phyloP scores from a whole-genome alignment of 441 rosid species.

The Arabidopsis hybrid region DNA sequence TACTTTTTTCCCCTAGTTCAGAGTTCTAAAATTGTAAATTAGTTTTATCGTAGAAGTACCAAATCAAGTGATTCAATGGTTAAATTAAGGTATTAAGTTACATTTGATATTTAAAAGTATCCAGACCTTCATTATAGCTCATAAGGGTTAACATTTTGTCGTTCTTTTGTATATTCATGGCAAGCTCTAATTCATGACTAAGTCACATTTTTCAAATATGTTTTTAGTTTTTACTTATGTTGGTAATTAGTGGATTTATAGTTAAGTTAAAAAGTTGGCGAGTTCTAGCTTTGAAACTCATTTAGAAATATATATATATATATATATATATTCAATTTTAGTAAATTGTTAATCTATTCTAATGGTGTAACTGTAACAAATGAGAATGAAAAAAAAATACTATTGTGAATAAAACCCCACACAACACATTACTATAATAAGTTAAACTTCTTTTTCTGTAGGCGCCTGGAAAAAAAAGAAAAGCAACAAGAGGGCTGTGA shows the following conservation, averaged over 20 bases:
- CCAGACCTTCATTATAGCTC: not conserved
- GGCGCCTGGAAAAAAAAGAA: not conserved
- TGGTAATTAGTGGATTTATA: not conserved
- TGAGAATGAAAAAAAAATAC: not conserved
- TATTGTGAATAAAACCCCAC: not conserved
- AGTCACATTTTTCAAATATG: not conserved
- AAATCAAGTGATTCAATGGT: not conserved
- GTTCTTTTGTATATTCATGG: not conserved
- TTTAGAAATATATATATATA: not conserved
- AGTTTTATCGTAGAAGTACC: not conserved
- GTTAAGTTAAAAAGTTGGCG: not conserved
- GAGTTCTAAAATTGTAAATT: not conserved
- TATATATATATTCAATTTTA: not conserved
- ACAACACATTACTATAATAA: not conserved
- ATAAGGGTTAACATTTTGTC: no score
- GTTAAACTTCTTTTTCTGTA: not conserved
- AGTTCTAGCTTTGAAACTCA: not conserved
- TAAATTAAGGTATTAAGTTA: not conserved
- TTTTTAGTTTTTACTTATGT: not conserved
- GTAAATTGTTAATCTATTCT: not conserved
- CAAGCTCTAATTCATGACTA: not conserved
- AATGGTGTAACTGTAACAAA: not conserved
- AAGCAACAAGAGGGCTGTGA: slow-evolving; percentile 24
- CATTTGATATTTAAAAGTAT: not conserved
- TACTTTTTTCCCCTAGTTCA: not conserved